phyloP scores from a whole-genome alignment of 805 yeast species.

The Blastobotrys attinorum region DNA sequence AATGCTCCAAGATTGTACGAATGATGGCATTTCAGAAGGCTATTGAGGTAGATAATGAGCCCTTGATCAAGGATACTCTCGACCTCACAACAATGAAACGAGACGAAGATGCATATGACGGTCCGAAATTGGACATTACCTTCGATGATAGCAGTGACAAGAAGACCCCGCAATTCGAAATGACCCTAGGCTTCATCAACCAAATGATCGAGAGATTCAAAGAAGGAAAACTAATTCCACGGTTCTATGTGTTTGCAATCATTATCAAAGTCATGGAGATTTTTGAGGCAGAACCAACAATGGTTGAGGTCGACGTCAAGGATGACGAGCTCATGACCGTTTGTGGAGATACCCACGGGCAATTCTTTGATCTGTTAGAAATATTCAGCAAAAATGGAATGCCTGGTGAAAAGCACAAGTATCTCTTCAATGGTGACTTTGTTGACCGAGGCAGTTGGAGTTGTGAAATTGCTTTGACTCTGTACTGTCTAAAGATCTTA shows the following conservation, averaged over 20 bases:
- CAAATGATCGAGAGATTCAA: slow-evolving; percentile 65
- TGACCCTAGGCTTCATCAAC: slow-evolving; percentile 48
- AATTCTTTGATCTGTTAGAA: slow-evolving; percentile 81
- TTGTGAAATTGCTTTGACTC: slow-evolving; percentile 82
- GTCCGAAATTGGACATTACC: slow-evolving; percentile 43
- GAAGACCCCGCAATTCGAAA: slow-evolving; percentile 18
- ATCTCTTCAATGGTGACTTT: slow-evolving; percentile 92
- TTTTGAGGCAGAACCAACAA: slow-evolving; percentile 57
- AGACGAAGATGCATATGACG: slow-evolving; percentile 49
- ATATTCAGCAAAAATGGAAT: slow-evolving; percentile 68
- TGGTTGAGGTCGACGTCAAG: slow-evolving; percentile 56
- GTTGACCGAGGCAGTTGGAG: slow-evolving; percentile 99
- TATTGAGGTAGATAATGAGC: slow-evolving; percentile 62
- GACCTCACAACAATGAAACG: slow-evolving; percentile 31
- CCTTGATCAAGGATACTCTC: slow-evolving; percentile 37
- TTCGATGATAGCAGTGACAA: slow-evolving; percentile 21
- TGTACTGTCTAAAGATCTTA: slow-evolving; percentile 68
- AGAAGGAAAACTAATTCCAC: slow-evolving; percentile 66
- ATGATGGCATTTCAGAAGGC: slow-evolving; percentile 79
- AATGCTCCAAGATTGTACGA: slow-evolving; percentile 58
- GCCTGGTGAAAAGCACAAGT: slow-evolving; percentile 59
- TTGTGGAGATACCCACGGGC: slow-evolving; percentile 98
- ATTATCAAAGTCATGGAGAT: slow-evolving; percentile 61
- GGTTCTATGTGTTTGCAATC: slow-evolving; percentile 74
- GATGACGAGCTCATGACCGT: slow-evolving; percentile 51